A percentile compares a stretch with the other conserved stretches of the same genome.
Conservation (phyloP, 768 basidiomycete genomes). For the Mycena rosella region DNA sequence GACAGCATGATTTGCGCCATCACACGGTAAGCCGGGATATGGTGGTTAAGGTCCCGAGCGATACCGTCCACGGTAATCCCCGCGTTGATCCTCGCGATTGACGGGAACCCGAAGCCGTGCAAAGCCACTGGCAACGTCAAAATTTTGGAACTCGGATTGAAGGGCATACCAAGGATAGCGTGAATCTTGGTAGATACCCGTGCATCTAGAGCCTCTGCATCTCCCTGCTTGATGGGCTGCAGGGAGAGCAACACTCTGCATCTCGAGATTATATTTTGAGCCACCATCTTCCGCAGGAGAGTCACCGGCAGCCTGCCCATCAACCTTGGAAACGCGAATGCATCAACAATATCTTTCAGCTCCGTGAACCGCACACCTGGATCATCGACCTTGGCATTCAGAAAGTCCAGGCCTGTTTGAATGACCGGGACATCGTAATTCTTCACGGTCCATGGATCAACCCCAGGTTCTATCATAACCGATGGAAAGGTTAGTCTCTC, state of each 20-base stretch:
- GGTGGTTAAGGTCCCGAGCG: too few relatives aligned
- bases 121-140: too few relatives aligned
- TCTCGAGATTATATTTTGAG: slow-evolving; percentile 38
- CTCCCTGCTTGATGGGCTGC: slow-evolving; percentile 36
- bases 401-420: slow-evolving; percentile 41
- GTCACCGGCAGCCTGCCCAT: slow-evolving; percentile 36
- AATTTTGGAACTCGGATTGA: too few relatives aligned
- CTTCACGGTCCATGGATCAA: slow-evolving; percentile 43
- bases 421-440: too few relatives aligned
- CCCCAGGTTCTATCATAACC: slow-evolving; percentile 26
- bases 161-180: too few relatives aligned
- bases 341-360: slow-evolving; percentile 34
- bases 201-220: slow-evolving; percentile 37
- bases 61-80: too few relatives aligned
- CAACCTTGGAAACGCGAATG: slow-evolving; percentile 42
- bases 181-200: too few relatives aligned
- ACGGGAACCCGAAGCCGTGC: too few relatives aligned
- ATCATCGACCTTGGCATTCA: slow-evolving; percentile 39
- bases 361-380: slow-evolving; percentile 27
- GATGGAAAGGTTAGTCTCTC: slow-evolving; percentile 13
- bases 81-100: too few relatives aligned
- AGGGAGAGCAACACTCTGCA: slow-evolving; percentile 37
- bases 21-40: too few relatives aligned
- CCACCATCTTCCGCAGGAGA: slow-evolving; percentile 34
- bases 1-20: too few relatives aligned